A percentile compares a stretch with the other conserved stretches of the same genome.
These are phyloP conservation scores for Asterionellopsis glacialis DNA, from an alignment of 108 stramenopile species.

Conservation along the genomic window DNA sequence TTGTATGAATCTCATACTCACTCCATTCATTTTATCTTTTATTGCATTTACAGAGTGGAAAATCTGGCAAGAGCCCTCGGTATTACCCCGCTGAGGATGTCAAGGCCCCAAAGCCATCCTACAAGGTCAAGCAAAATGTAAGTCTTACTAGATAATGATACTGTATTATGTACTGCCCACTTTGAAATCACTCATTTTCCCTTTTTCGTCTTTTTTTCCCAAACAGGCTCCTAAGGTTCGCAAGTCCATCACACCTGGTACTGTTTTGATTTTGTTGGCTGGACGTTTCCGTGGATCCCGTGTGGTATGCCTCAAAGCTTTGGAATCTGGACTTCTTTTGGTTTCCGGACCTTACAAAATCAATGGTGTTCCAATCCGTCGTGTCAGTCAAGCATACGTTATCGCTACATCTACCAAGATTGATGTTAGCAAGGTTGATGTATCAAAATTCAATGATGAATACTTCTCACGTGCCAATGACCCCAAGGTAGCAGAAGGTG, in stretches of 20 bases:
- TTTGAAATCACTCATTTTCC: constrained; percentile 1
- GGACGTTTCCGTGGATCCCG: constrained; percentile 99
- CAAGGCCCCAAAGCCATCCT: constrained; percentile 46
- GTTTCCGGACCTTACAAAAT: constrained; percentile 98
- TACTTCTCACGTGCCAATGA: constrained; percentile 89
- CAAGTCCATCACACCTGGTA: constrained; percentile 94
- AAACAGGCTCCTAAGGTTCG: constrained; percentile 87
- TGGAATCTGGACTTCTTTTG: constrained; percentile 94
- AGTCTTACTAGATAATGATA: constrained; percentile 12
- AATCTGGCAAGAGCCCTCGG: constrained; percentile 29
- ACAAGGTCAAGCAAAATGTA: constrained; percentile 75
- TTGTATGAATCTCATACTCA: no score
- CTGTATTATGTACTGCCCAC: not conserved
- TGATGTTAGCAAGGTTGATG: constrained; percentile 86
- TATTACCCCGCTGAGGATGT: constrained; percentile 98
- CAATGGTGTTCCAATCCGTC: constrained; percentile 98
- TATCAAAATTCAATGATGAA: constrained; percentile 79
- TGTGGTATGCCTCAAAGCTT: constrained; percentile 94
- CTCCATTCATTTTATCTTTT: constrained; percentile 8
- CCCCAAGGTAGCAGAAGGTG: constrained; percentile 43
- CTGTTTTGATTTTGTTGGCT: constrained; percentile 96
- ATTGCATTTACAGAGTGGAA: constrained; percentile 8
- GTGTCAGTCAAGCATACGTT: constrained; percentile 98
- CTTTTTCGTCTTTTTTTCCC: not conserved
- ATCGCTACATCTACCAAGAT: constrained; percentile 98